Evolutionary conservation across 805 yeast genomes (phyloP), one percentile per base, ranked within the genome.

Genomic region (Metahyphopichia silvanorum): DNA sequence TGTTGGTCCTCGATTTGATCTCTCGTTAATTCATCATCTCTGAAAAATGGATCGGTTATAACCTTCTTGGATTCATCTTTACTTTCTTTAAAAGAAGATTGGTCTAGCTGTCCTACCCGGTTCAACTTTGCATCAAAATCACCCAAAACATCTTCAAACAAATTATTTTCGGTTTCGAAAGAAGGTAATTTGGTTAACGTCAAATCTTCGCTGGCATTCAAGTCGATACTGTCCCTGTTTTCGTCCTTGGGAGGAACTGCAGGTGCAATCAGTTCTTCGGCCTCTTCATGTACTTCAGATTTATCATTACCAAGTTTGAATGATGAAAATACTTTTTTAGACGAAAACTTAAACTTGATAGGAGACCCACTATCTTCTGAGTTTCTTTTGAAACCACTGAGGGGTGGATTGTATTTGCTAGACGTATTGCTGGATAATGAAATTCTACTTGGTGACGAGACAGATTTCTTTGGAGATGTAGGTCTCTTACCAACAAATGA

Each of bases 1-100:
- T 62, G 60, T 35, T 59, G 69, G 38, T 66, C 69, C 21, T 49
- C 54, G 32, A 66, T 66, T 38, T 66, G 71, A 21, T 55, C 71
- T 21, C 43, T 46, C 1, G 70, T 59, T 37, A 66, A 53, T 35
- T 66, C 72, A 33, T 66, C 72, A 43, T 66, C 72, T 32, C 49
- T 55, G 29, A 66, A 51, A 37, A 66, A 63, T 21, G 53, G 52
- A 21, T 49, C 56, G 19, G 33, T 40, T 1, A 42, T 29, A 7
- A 29, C 19, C 13, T 17, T 24, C 23, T 27, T 25, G 17, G 21
- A 2, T 16, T 21, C 16, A n/a, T 14, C 24, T 26, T 17, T 20
- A 15, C 17, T 9, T 25, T 24, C 16, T 15, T 23, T 19, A 16
- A 8, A 6, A 1, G 35, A 32, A 21, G 40, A 29, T 7, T 37